These are phyloP conservation scores for Erigeron canadensis DNA, from an alignment of 129 eudicot genomes.

Conservation along the genomic window DNA sequence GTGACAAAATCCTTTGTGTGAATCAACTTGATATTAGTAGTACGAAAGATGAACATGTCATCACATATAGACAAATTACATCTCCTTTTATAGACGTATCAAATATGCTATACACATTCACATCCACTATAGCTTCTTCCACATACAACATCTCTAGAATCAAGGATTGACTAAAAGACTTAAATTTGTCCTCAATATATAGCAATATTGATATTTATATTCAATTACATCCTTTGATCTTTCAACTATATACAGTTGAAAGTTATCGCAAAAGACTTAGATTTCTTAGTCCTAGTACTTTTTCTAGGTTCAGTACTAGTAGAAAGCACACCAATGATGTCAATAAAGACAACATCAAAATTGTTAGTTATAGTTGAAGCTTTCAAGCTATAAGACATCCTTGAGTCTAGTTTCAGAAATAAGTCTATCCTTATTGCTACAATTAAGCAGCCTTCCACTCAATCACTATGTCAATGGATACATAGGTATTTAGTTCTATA, in stretches of 20 bases:
- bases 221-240: neutral
- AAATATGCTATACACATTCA: constrained; percentile 7
- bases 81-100: neutral
- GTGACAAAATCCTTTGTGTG: neutral
- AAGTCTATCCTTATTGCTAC: no score
- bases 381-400: no score
- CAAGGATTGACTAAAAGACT: neutral
- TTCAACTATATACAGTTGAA: neutral
- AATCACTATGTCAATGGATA: neutral
- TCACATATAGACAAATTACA: neutral
- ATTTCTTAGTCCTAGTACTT: neutral
- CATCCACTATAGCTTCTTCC: neutral
- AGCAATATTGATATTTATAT: neutral
- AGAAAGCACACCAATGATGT: no score
- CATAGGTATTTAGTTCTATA: neutral
- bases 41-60: no score
- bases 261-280: neutral
- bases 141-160: neutral
- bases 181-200: neutral
- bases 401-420: neutral
- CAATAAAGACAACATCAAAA: neutral
- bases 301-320: neutral
- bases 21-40: no score
- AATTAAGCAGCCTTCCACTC: neutral
- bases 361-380: neutral